Base-by-base conservation (phyloP, 257 asterid species). In the Plantago ovata region DNA sequence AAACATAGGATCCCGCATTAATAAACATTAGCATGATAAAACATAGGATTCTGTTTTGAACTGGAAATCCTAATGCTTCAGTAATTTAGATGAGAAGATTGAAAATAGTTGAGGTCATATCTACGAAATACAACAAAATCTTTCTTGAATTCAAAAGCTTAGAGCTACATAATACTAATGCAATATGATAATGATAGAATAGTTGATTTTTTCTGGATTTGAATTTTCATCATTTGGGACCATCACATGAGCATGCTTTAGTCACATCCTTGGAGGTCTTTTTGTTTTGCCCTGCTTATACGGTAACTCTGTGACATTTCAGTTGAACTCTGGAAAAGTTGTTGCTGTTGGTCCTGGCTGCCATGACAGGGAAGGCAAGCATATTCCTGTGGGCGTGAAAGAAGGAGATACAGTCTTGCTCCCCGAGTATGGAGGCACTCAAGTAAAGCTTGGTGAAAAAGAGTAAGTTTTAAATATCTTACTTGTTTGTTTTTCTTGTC, bases 271-370 rank as follows among this genome's bases (percentile, higher is more conserved):
- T 15, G 6, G 51, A n/a, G n/a, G n/a, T n/a, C n/a, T 19, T n/a
- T 33, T 15, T 32, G 10, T 32, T 54, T 36, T 54, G 6, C 44
- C 43, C 23, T 23, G 28, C 57, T 55, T 38, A 57, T 38, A 56
- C 49, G 56, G 39, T 49, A 20, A 12, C 39, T 33, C 20, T 0
- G 7, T 46, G 60, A 64, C 66, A 52, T 32, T 55, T 60, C 79
- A 80, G 93, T 71, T 84, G 79, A 84, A 72, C 72, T 66, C 87
- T 38, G 93, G 85, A 47, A 80, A 72, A 70, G 87, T 84, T 62
- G 77, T 84, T 65, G 85, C 87, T 23, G 87, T 80, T 48, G 87
- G 92, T 24, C 85, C 81, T 28, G 92, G 92, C 18, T 38, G 0
- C 59, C 92, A 58, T 68, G 68, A 72, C 71, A 69, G 64, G 61